Conservation (phyloP, 495 filamentous ascomycete species). For the Aspergillus heteromorphus region DNA sequence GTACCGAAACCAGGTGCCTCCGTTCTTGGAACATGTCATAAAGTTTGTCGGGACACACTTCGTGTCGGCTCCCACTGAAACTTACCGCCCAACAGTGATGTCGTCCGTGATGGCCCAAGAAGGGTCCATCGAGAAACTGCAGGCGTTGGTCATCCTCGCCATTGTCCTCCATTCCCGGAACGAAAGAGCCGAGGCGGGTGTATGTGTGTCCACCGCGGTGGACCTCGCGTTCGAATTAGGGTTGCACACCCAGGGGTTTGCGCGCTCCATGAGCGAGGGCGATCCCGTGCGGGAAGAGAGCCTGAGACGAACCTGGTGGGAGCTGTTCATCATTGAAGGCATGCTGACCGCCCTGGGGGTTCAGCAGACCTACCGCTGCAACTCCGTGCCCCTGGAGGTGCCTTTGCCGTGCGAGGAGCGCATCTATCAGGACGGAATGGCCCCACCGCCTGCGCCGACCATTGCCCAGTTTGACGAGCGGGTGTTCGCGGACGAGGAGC, state of each 20-base stretch:
- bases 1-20: slow-evolving; percentile 24
- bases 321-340: slow-evolving; percentile 72
- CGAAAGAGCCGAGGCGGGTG: slow-evolving; percentile 58
- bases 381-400: slow-evolving; percentile 32
- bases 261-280: slow-evolving; percentile 36
- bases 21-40: slow-evolving; percentile 41
- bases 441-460: slow-evolving; percentile 33
- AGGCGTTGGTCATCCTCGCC: slow-evolving; percentile 70
- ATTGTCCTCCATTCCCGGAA: slow-evolving; percentile 73
- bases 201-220: slow-evolving; percentile 62
- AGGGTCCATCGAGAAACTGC: slow-evolving; percentile 49
- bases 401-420: slow-evolving; percentile 42
- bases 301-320: slow-evolving; percentile 88
- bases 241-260: slow-evolving; percentile 57
- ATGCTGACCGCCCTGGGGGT: slow-evolving; percentile 46
- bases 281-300: slow-evolving; percentile 64
- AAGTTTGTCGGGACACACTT: slow-evolving; percentile 45
- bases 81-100: slow-evolving; percentile 36
- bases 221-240: slow-evolving; percentile 69
- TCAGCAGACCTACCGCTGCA: slow-evolving; percentile 30
- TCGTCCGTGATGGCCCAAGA: slow-evolving; percentile 30
- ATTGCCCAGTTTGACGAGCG: slow-evolving; percentile 42
- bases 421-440: slow-evolving; percentile 40
- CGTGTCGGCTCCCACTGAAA: slow-evolving; percentile 34
- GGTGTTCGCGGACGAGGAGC: slow-evolving; percentile 42